Base-by-base conservation (phyloP, 129 eudicot genomes). In the Saposhnikovia divaricata region DNA sequence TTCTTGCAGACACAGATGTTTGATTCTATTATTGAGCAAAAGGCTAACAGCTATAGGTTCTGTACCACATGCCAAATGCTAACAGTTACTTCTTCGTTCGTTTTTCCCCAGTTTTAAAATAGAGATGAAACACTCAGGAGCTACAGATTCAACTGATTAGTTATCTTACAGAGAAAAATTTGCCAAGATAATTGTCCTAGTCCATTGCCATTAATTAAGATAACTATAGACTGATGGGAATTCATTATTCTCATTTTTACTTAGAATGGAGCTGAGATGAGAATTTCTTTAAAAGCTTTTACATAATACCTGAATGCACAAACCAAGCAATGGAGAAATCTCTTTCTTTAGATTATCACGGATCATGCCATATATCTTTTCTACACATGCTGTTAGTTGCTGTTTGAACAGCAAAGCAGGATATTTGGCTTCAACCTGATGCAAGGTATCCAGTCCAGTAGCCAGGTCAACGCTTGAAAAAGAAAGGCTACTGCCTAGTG, bases 341-440 rank as follows among this genome's bases (percentile, higher is more conserved):
- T 93, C 93, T 79, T 93, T 91, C 79, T 91, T 93, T 75, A 89
- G 76, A 74, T 91, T 91, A 81, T 93, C 97, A 10, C 97, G 91
- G 72, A 94, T 87, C 87, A 91, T 85, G 45, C 98, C 97, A 57
- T 89, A 92, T 75, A 89, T 90, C 89, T 94, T 94, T 83, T 92
- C 97, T 43, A 94, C 92, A 66, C 87, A 94, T 80, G 98, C 98
- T 48, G 94, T 94, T 51, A 94, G 77, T 86, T 94, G 96, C 89
- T 94, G 98, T 75, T 94, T 94, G 72, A 94, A 94, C 81, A 92
- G 90, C 86, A 89, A 81, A 75, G 98, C 93, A n/a, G 98, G 97
- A 84, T 94, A 94, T 85, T 89, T 89, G 77, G 97, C 90, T 80
- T 93, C 98, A 80, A 89, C 81, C 80, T 82, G 90, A 66, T 87